Evolutionary conservation across 306 rosid species (phyloP).

Genomic region (Cicer chorassanicum): DNA sequence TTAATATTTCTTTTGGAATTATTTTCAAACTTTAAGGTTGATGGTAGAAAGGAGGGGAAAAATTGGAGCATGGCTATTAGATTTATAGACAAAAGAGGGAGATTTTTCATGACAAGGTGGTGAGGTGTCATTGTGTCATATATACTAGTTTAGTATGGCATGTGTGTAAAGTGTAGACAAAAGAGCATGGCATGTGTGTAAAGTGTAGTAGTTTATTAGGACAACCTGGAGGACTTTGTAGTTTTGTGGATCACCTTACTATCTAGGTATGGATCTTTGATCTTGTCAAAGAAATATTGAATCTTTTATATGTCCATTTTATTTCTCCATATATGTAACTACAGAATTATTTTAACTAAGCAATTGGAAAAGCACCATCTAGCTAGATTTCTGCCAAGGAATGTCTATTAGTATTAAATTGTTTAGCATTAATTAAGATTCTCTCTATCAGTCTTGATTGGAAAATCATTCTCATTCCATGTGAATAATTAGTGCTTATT

Average conservation of each 20-base stretch:
- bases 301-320: slow-evolving; percentile 17
- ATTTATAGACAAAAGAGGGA: slow-evolving; percentile 54
- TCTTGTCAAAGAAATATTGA: neutral
- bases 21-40: slow-evolving; percentile 50
- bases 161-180: slow-evolving; percentile 39
- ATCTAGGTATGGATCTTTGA: slow-evolving; percentile 25
- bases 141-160: slow-evolving; percentile 41
- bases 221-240: slow-evolving; percentile 49
- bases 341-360: slow-evolving; percentile 10
- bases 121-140: slow-evolving; percentile 59
- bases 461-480: no score
- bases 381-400: slow-evolving; percentile 6
- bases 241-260: slow-evolving; percentile 34
- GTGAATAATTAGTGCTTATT: no score
- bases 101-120: slow-evolving; percentile 49
- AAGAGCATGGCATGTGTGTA: slow-evolving; percentile 43
- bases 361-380: slow-evolving; percentile 1
- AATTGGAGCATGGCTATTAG: slow-evolving; percentile 54
- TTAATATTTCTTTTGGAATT: slow-evolving; percentile 48
- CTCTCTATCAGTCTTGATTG: neutral
- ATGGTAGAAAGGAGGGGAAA: slow-evolving; percentile 46
- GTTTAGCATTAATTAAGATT: slow-evolving; percentile 17
- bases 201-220: slow-evolving; percentile 40
- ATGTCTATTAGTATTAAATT: neutral
- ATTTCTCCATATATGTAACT: neutral